Percentiles rank a stretch among this genome's conserved stretches.
phyloP scores from a whole-genome alignment of 139 green algal species.

The Chlamydomonas sphaeroides region DNA sequence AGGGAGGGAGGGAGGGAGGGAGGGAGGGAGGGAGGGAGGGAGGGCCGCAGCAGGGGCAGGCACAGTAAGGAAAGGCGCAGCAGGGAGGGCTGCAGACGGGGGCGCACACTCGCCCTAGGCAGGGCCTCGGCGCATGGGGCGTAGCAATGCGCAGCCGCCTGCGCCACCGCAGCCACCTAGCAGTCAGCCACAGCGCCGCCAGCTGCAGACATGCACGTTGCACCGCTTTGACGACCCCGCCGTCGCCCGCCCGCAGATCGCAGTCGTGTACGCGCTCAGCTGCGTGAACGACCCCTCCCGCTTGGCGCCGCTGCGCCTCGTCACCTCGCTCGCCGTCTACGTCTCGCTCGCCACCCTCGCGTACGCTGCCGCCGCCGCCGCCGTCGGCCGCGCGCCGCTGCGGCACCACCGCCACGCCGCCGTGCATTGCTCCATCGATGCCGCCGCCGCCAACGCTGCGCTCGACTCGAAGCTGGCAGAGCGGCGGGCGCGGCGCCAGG shows the following conservation, averaged over 20 bases:
- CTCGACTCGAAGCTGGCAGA: conserved; percentile 13
- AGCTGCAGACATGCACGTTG: too few relatives aligned
- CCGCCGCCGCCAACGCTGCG: not conserved
- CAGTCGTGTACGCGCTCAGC: conserved; percentile 27
- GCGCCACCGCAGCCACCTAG: too few relatives aligned
- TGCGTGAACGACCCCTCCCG: conserved; percentile 27
- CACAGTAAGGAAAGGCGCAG: too few relatives aligned
- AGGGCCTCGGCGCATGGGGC: too few relatives aligned
- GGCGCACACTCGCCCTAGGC: too few relatives aligned
- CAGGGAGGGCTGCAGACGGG: too few relatives aligned
- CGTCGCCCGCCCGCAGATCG: not conserved
- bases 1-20: too few relatives aligned
- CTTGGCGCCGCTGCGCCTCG: not conserved
- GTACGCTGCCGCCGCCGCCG: conserved; percentile 16
- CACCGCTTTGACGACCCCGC: too few relatives aligned
- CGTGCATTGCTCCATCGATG: conserved; percentile 22
- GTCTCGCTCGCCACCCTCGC: not conserved
- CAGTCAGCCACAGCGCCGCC: too few relatives aligned
- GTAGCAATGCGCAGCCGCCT: too few relatives aligned
- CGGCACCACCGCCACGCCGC: conserved; percentile 12
- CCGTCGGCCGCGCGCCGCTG: not conserved
- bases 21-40: too few relatives aligned
- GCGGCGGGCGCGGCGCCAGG: not conserved
- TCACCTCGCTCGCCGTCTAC: not conserved
- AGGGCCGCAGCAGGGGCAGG: too few relatives aligned